Conservation (phyloP, 129 eudicot genomes). For the Artemisia annua region DNA sequence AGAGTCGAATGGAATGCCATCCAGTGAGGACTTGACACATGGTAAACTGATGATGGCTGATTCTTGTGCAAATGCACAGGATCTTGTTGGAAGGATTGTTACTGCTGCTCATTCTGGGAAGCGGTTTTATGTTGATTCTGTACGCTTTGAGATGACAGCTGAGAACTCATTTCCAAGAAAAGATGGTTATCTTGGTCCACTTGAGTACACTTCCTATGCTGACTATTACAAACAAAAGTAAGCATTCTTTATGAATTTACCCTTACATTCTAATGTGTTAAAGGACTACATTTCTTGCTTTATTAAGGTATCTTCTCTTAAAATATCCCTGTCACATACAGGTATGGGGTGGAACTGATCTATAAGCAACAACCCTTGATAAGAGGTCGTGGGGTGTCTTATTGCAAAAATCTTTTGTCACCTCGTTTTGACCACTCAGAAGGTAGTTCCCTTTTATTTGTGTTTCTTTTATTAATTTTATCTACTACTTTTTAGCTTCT, state of each 20-base stretch:
- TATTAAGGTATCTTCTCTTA: background rate
- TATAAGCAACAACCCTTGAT: constrained; percentile 88
- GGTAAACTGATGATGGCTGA: constrained; percentile 89
- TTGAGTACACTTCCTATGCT: constrained; percentile 97
- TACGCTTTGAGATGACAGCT: constrained; percentile 91
- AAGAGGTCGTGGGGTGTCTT: constrained; percentile 97
- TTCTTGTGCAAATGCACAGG: constrained; percentile 57
- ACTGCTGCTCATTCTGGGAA: constrained; percentile 99
- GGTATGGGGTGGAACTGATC: constrained; percentile 92
- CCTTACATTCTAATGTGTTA: background rate
- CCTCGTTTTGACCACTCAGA: constrained; percentile 96
- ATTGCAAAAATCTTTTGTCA: constrained; percentile 97
- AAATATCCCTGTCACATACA: constrained; percentile 31
- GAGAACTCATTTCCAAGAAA: constrained; percentile 98
- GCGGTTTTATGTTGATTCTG: constrained; percentile 90
- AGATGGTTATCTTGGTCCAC: constrained; percentile 99
- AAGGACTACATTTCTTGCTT: background rate
- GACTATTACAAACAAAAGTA: constrained; percentile 97
- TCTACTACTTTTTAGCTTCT: background rate
- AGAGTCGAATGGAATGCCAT: constrained; percentile 31
- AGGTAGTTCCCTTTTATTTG: constrained; percentile 37
- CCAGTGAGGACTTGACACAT: constrained; percentile 35
- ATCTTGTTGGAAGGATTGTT: constrained; percentile 84
- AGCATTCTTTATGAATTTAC: constrained; percentile 10
- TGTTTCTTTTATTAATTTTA: constrained; percentile 8